Evolutionary conservation across 139 green algal species (phyloP).

Genomic region (Mesotaenium endlicherianum): DNA sequence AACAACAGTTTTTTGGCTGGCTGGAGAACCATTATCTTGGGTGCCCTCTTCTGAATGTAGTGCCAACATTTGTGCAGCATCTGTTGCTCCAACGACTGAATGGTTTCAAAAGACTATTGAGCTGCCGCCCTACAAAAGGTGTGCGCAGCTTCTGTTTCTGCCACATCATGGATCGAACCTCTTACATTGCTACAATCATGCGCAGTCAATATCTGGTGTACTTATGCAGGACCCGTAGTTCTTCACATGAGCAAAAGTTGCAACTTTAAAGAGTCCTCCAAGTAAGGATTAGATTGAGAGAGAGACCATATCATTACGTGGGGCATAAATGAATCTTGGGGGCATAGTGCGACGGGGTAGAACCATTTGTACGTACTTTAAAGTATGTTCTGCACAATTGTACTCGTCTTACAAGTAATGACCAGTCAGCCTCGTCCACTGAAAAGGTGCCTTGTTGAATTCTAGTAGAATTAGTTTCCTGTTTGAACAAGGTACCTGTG

Average conservation of each 20-base stretch:
- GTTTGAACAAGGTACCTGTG: neutral
- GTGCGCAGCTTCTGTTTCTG: neutral
- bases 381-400: neutral
- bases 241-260: neutral
- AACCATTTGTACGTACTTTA: neutral
- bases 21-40: no score
- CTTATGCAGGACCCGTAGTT: neutral
- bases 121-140: constrained; percentile 26
- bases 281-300: neutral
- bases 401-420: neutral
- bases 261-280: neutral
- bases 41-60: no score
- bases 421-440: neutral
- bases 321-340: neutral
- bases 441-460: neutral
- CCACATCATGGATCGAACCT: neutral
- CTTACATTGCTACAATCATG: neutral
- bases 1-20: no score
- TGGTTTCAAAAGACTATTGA: constrained; percentile 44
- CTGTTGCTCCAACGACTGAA: no score
- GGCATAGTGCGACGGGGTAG: neutral
- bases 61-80: no score
- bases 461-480: neutral
- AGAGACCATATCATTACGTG: neutral
- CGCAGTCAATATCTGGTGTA: neutral